phyloP scores from a whole-genome alignment of 2,329 filamentous ascomycete genomes.

The Aspergillus ruber region DNA sequence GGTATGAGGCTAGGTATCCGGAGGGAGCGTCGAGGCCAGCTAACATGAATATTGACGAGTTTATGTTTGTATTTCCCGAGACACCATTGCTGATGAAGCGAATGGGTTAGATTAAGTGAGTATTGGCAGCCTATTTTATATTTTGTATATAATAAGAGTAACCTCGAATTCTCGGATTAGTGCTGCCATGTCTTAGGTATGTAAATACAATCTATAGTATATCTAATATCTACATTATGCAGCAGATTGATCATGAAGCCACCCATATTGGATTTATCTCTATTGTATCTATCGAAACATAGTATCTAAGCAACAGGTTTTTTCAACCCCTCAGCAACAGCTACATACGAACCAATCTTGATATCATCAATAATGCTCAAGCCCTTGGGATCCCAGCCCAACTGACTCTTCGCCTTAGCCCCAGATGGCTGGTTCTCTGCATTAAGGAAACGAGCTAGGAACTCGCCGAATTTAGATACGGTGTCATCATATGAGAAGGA shows the following conservation, averaged over 20 bases:
- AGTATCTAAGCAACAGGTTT: neutral
- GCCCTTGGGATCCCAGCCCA: conserved; percentile 30
- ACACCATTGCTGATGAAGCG: no score
- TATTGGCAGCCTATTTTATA: no score
- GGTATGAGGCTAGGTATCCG: neutral
- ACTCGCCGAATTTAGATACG: conserved; percentile 22
- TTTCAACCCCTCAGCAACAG: conserved; percentile 8
- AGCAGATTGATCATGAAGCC: no score
- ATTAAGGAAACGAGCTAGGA: conserved; percentile 16
- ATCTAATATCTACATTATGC: no score
- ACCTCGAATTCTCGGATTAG: no score
- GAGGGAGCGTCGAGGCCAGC: neutral
- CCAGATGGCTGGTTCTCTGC: conserved; percentile 30
- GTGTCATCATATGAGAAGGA: conserved; percentile 24
- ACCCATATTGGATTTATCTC: no score
- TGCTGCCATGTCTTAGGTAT: no score
- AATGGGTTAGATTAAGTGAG: no score
- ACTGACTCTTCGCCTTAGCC: conserved; percentile 27
- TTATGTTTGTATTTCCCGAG: neutral
- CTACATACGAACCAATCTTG: conserved; percentile 16
- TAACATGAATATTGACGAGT: neutral
- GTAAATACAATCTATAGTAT: no score
- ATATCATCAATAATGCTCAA: conserved; percentile 25
- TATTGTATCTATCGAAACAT: neutral
- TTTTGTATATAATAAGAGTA: no score